Conservation (phyloP, 78 protist genomes). For the Tieghemostelium lacteum region DNA sequence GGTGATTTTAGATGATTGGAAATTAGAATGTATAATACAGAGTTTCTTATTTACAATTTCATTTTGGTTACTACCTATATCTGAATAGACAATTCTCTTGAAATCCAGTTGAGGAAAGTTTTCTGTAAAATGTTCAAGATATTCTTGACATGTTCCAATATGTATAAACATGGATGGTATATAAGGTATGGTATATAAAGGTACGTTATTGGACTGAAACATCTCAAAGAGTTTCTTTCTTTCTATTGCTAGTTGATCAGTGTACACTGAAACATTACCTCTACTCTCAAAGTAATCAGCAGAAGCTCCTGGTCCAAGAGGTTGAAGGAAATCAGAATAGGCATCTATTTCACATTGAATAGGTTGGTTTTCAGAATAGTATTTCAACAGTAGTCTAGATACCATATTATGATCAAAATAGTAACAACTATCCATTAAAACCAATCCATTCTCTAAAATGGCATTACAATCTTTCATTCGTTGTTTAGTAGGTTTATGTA, state of each 20-base stretch:
- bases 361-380: slow-evolving; percentile 29
- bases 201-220: slow-evolving; percentile 6
- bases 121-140: slow-evolving; percentile 65
- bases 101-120: slow-evolving; percentile 54
- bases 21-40: slow-evolving; percentile 4
- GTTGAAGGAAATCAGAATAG: slow-evolving; percentile 73
- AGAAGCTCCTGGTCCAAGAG: slow-evolving; percentile 35
- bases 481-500: slow-evolving; percentile 65
- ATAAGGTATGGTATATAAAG: slow-evolving; percentile 35
- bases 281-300: slow-evolving; percentile 34
- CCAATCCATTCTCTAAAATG: slow-evolving; percentile 24
- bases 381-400: neutral
- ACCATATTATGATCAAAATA: slow-evolving; percentile 31
- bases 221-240: slow-evolving; percentile 39
- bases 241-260: slow-evolving; percentile 23
- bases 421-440: slow-evolving; percentile 61
- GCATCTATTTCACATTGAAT: slow-evolving; percentile 66
- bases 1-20: neutral
- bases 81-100: slow-evolving; percentile 9
- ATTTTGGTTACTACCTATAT: neutral
- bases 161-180: slow-evolving; percentile 70
- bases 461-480: slow-evolving; percentile 38
- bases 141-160: slow-evolving; percentile 78
- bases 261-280: slow-evolving; percentile 19
- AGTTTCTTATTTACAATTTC: neutral